Evolutionary conservation across 495 filamentous ascomycete species (phyloP), one percentile per base, ranked within the genome.

Genomic region (Talaromyces ruber): DNA sequence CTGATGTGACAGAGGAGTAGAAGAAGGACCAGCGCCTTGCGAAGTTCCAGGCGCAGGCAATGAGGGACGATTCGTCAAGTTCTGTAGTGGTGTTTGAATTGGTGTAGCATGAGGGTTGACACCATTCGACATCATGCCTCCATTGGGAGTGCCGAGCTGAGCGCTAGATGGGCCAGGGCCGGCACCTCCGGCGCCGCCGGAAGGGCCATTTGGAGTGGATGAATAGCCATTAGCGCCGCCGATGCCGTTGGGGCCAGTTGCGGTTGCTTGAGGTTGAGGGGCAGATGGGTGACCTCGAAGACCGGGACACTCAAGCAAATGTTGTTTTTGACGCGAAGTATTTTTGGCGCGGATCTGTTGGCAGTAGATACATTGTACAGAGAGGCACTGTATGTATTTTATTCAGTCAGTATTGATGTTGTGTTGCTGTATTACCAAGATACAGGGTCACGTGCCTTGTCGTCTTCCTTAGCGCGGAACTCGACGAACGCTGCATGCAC

Each of bases 381-480:
- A 82, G 61, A 83, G 80, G 69, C 81, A 83, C 81, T 83, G 69
- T 9, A 69, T 29, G 51, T 54, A 14, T 54, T 26, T 25, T 26
- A 26, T 12, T 25, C 12, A 54, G 51, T 54, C 21, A 28, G 51
- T 54, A 54, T 26, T 54, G 51, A 62, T 65, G 47, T 51, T 25
- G 24, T n/a, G 66, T 67, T 67, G 69, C 70, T 68, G 70, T 66
- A 75, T 78, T 76, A 78, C 52, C 52, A 56, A 39, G 50, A 61
- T 61, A 61, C 77, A 75, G 64, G 73, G 70, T 75, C 71, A 79
- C 75, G 68, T 74, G 82, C 81, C 79, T 83, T 83, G 71, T 83
- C 81, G 71, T 82, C 80, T 76, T 83, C 81, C 72, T 83, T 83
- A 74, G 81, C 81, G 71, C 81, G 78, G 66, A 83, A 83, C 71